Evolutionary conservation across 768 basidiomycete species (phyloP).

Genomic region (Lanmaoa rubissima): DNA sequence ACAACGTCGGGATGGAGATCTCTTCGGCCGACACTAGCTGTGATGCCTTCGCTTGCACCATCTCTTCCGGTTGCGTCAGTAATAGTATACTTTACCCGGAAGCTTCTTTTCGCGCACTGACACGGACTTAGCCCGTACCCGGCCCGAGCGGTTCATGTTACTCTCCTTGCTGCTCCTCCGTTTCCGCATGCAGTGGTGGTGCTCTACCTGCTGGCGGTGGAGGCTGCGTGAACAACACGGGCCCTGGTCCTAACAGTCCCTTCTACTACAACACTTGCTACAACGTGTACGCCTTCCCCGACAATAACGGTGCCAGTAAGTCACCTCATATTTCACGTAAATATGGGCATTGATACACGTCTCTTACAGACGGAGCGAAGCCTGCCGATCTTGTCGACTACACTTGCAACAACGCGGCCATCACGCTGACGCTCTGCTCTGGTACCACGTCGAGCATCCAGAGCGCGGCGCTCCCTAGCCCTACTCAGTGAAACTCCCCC

Average conservation of each 20-base stretch:
- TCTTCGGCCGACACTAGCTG: constrained; percentile 27
- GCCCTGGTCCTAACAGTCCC: constrained; percentile 31
- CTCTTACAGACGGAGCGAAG: constrained; percentile 19
- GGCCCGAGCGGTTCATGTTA: constrained; percentile 27
- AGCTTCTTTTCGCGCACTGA: neutral
- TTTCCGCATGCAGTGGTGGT: constrained; percentile 25
- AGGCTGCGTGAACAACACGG: constrained; percentile 27
- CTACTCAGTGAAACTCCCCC: too few species aligned
- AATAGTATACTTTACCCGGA: neutral
- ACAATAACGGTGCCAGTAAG: constrained; percentile 32
- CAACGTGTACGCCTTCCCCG: constrained; percentile 35
- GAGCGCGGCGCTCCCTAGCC: neutral
- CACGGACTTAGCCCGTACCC: constrained; percentile 24
- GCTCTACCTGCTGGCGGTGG: constrained; percentile 29
- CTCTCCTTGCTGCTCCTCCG: constrained; percentile 32
- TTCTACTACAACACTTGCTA: constrained; percentile 29
- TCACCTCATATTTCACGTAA: neutral
- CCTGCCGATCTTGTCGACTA: constrained; percentile 32
- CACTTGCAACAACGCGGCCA: constrained; percentile 27
- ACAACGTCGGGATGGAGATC: constrained; percentile 36
- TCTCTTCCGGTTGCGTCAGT: constrained; percentile 31
- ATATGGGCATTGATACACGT: neutral
- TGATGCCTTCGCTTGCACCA: constrained; percentile 33
- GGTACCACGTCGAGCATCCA: constrained; percentile 17
- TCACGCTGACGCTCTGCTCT: constrained; percentile 33